A percentile compares a stretch with the other conserved stretches of the same genome.
These are phyloP conservation scores for Lodderomyces parapsilosis DNA, from an alignment of 1,139 yeast species.

Conservation along the genomic window DNA sequence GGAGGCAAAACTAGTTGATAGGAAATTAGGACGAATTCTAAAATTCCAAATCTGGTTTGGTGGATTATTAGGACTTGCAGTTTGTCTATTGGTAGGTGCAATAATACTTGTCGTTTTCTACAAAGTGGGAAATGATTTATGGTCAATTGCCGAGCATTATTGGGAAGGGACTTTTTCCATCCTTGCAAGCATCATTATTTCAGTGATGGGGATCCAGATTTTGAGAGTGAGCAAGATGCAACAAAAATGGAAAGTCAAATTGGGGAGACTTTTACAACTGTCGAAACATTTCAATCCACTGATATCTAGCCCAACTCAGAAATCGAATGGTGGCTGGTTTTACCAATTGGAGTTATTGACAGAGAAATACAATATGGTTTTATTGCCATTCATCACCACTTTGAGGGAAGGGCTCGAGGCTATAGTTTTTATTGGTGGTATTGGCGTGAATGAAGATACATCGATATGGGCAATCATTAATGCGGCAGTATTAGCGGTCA, in stretches of 20 bases:
- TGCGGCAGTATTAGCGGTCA: slow-evolving; percentile 30
- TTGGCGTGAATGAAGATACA: slow-evolving; percentile 45
- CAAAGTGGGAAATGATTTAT: slow-evolving; percentile 37
- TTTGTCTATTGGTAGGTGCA: slow-evolving; percentile 38
- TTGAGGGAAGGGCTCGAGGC: slow-evolving; percentile 51
- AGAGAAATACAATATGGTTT: slow-evolving; percentile 39
- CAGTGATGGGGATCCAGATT: slow-evolving; percentile 46
- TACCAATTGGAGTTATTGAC: slow-evolving; percentile 19
- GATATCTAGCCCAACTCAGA: slow-evolving; percentile 5
- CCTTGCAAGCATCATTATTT: slow-evolving; percentile 42
- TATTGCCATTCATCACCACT: slow-evolving; percentile 46
- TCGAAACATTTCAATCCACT: slow-evolving; percentile 17
- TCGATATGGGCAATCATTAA: slow-evolving; percentile 31
- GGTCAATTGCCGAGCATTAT: slow-evolving; percentile 46
- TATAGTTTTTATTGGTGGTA: slow-evolving; percentile 47
- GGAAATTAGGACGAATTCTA: slow-evolving; percentile 20
- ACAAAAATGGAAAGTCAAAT: slow-evolving; percentile 79
- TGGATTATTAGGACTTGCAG: slow-evolving; percentile 37
- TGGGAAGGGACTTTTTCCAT: slow-evolving; percentile 50
- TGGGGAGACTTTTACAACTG: slow-evolving; percentile 26
- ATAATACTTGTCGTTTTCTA: slow-evolving; percentile 38
- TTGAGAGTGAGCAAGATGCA: slow-evolving; percentile 57
- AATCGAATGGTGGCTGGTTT: slow-evolving; percentile 7
- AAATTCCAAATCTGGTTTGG: slow-evolving; percentile 44
- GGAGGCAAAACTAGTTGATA: slow-evolving; percentile 2